These are phyloP conservation scores for Clathrospora elynae DNA, from an alignment of 2,329 filamentous ascomycete species.

Conservation along the genomic window DNA sequence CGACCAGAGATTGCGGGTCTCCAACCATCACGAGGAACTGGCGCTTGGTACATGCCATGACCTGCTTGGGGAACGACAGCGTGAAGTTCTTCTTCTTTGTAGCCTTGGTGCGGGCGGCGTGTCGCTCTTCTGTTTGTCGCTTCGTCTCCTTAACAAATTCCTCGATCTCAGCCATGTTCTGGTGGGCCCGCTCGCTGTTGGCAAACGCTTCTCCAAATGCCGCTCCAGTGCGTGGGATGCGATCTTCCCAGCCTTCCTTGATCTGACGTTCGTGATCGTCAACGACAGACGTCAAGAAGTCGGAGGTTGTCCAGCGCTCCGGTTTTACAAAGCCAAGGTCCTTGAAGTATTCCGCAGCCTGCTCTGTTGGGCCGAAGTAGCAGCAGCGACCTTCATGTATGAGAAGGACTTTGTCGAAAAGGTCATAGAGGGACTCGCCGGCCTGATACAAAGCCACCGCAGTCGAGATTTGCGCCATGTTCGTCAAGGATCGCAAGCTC, in stretches of 20 bases:
- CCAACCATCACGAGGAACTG: slow-evolving; percentile 60
- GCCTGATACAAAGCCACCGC: slow-evolving; percentile 76
- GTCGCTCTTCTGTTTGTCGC: slow-evolving; percentile 39
- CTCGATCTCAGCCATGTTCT: slow-evolving; percentile 49
- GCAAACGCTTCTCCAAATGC: slow-evolving; percentile 58
- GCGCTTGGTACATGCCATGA: slow-evolving; percentile 48
- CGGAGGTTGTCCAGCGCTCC: slow-evolving; percentile 69
- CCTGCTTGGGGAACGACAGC: slow-evolving; percentile 47
- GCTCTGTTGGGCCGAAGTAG: slow-evolving; percentile 67
- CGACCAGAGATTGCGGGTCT: slow-evolving; percentile 57
- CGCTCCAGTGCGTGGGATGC: slow-evolving; percentile 59
- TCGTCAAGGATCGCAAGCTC: slow-evolving; percentile 67
- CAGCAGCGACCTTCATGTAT: slow-evolving; percentile 50
- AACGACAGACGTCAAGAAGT: slow-evolving; percentile 75
- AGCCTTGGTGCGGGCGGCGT: slow-evolving; percentile 40
- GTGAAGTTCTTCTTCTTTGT: slow-evolving; percentile 52
- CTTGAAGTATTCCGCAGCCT: slow-evolving; percentile 69
- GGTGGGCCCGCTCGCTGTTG: slow-evolving; percentile 44
- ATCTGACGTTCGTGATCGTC: slow-evolving; percentile 63
- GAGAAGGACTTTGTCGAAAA: slow-evolving; percentile 50
- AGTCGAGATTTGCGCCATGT: slow-evolving; percentile 66
- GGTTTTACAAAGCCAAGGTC: slow-evolving; percentile 71
- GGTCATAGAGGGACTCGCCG: slow-evolving; percentile 46
- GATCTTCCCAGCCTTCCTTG: slow-evolving; percentile 61
- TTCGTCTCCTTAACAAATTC: slow-evolving; percentile 47